Conservation (phyloP, 2,329 filamentous ascomycete species). For the Aspergillus versicolor region DNA sequence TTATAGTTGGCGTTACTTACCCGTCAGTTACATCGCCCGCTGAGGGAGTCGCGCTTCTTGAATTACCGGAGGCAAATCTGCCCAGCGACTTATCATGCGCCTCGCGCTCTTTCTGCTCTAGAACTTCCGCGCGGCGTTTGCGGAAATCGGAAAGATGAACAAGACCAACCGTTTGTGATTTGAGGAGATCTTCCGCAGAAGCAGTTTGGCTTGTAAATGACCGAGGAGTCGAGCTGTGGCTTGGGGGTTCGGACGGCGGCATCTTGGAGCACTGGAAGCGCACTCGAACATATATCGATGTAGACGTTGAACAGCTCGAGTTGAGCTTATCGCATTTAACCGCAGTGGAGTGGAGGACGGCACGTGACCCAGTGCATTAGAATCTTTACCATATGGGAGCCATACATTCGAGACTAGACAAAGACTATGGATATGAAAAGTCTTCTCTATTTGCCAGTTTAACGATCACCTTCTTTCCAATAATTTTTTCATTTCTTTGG, state of each 20-base stretch:
- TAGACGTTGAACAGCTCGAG: background rate
- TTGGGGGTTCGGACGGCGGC: conserved; percentile 37
- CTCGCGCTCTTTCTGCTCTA: conserved; percentile 85
- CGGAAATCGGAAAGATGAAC: conserved; percentile 92
- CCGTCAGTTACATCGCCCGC: conserved; percentile 52
- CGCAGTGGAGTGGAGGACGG: background rate
- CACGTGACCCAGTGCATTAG: background rate
- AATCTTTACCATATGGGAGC: background rate
- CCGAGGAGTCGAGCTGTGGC: conserved; percentile 45
- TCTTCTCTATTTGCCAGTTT: background rate
- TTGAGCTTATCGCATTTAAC: background rate
- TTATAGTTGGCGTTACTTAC: conserved; percentile 47
- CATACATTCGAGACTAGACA: background rate
- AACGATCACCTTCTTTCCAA: background rate
- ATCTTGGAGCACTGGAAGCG: conserved; percentile 9
- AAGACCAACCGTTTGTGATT: conserved; percentile 84
- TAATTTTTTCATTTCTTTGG: background rate
- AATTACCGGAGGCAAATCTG: conserved; percentile 42
- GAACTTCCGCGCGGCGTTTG: conserved; percentile 90
- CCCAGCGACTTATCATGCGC: conserved; percentile 62
- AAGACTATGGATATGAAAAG: background rate
- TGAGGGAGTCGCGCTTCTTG: conserved; percentile 53
- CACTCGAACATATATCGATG: background rate
- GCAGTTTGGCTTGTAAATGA: conserved; percentile 72
- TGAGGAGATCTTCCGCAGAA: conserved; percentile 77